phyloP scores from a whole-genome alignment of 2,329 filamentous ascomycete genomes.

The Venturia effusa region DNA sequence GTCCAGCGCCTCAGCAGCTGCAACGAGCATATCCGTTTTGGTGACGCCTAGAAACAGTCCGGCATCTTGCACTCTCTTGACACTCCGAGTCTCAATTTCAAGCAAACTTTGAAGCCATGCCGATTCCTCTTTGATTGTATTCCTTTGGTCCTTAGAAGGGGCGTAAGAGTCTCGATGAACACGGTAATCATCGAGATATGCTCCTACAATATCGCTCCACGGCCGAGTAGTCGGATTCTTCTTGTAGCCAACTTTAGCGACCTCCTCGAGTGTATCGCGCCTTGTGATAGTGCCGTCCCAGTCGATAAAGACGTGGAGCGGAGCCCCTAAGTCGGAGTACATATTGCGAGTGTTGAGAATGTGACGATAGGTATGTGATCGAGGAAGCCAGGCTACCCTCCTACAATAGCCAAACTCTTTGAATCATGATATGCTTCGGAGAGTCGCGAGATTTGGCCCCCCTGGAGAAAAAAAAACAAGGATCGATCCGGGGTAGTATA shows the following conservation, averaged over 20 bases:
- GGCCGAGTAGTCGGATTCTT: constrained; percentile 6
- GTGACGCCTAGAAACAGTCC: constrained; percentile 30
- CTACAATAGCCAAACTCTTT: too few species aligned
- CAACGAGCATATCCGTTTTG: constrained; percentile 18
- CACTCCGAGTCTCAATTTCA: constrained; percentile 30
- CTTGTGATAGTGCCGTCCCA: constrained; percentile 38
- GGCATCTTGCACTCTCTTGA: constrained; percentile 27
- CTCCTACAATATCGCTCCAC: constrained; percentile 29
- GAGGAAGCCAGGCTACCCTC: too few species aligned
- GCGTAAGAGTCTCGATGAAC: constrained; percentile 21
- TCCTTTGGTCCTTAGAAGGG: constrained; percentile 20
- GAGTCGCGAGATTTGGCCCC: too few species aligned
- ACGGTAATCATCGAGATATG: constrained; percentile 31
- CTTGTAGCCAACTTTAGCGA: constrained; percentile 28
- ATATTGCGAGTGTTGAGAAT: background rate
- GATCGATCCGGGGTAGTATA: background rate
- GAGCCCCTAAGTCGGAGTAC: background rate
- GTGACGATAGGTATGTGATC: background rate
- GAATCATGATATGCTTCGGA: too few species aligned
- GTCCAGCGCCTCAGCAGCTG: constrained; percentile 20
- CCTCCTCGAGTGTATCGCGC: constrained; percentile 33
- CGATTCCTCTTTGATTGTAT: constrained; percentile 24
- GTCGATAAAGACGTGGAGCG: constrained; percentile 31
- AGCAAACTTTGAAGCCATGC: constrained; percentile 26
- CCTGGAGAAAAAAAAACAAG: background rate